These are phyloP conservation scores for Lasiodiplodia sp. DNA, from an alignment of 2,329 filamentous ascomycete species.

Conservation along the genomic window DNA sequence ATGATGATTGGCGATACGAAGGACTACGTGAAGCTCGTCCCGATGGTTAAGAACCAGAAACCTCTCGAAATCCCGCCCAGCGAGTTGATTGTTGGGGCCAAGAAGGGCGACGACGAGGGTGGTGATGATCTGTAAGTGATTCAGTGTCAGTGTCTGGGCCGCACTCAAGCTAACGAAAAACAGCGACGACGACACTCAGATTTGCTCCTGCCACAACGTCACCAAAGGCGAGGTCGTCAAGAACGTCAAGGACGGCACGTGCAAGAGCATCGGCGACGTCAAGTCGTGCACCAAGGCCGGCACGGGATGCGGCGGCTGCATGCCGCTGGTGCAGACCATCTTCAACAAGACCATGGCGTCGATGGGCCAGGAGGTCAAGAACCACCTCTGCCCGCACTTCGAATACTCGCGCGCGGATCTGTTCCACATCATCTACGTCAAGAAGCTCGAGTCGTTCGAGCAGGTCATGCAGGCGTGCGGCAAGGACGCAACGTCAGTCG, in stretches of 20 bases:
- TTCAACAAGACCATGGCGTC: constrained; percentile 88
- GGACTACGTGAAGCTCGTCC: constrained; percentile 88
- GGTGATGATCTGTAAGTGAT: constrained; percentile 69
- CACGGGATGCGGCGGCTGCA: constrained; percentile 87
- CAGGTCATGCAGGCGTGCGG: constrained; percentile 83
- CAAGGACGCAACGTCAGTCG: constrained; percentile 73
- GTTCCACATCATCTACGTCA: constrained; percentile 88
- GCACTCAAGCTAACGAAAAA: constrained; percentile 31
- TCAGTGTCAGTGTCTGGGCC: neutral
- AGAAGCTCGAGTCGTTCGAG: constrained; percentile 73
- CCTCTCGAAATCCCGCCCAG: constrained; percentile 78
- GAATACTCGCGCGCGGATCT: constrained; percentile 83
- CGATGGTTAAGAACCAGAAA: constrained; percentile 86
- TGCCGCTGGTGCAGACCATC: constrained; percentile 87
- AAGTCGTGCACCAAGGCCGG: constrained; percentile 93
- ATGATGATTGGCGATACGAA: constrained; percentile 97
- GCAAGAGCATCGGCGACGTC: constrained; percentile 81
- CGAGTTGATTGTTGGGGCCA: constrained; percentile 82
- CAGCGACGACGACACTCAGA: constrained; percentile 79
- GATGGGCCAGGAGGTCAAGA: constrained; percentile 87
- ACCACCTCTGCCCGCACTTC: constrained; percentile 86
- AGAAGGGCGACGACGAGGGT: constrained; percentile 75
- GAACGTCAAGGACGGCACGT: constrained; percentile 76
- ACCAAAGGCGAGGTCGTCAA: constrained; percentile 81
- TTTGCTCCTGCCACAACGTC: constrained; percentile 94